Conservation (phyloP, 208 protist genomes). For the Leishmania arabica region DNA sequence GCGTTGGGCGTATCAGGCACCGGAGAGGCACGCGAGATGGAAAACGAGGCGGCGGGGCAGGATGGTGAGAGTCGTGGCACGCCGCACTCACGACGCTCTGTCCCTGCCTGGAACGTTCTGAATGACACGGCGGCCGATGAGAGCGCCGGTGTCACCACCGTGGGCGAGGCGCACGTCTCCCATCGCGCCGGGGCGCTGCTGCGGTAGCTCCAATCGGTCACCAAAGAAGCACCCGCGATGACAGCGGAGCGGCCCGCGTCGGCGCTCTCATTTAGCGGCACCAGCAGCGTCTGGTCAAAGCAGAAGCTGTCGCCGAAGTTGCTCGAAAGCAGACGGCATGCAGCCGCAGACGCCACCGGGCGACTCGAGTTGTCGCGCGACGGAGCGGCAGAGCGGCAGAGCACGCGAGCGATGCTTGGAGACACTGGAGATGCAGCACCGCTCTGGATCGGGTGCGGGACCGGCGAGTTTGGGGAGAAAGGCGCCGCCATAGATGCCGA, state of each 20-base stretch:
- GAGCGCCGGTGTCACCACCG: slow-evolving; percentile 6
- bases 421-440: slow-evolving; percentile 7
- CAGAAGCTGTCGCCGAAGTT: slow-evolving; percentile 27
- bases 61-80: slow-evolving; percentile 11
- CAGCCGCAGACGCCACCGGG: not conserved
- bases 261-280: slow-evolving; percentile 25
- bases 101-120: not conserved
- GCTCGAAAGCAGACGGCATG: not conserved
- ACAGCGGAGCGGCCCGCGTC: slow-evolving; percentile 3
- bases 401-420: slow-evolving; percentile 28
- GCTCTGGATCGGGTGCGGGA: not conserved
- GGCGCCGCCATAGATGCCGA: not conserved
- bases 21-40: slow-evolving; percentile 19
- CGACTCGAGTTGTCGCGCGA: slow-evolving; percentile 5
- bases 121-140: slow-evolving; percentile 17
- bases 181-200: slow-evolving; percentile 20
- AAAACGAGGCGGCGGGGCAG: not conserved
- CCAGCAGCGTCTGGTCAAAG: slow-evolving; percentile 47
- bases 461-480: slow-evolving; percentile 8
- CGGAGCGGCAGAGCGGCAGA: slow-evolving; percentile 30
- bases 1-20: slow-evolving; percentile 18
- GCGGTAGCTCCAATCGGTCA: slow-evolving; percentile 15
- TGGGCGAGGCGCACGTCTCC: slow-evolving; percentile 15
- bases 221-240: slow-evolving; percentile 11
- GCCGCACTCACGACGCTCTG: slow-evolving; percentile 6